phyloP scores from a whole-genome alignment of 2,329 filamentous ascomycete genomes.

The Escovopsis sp. region DNA sequence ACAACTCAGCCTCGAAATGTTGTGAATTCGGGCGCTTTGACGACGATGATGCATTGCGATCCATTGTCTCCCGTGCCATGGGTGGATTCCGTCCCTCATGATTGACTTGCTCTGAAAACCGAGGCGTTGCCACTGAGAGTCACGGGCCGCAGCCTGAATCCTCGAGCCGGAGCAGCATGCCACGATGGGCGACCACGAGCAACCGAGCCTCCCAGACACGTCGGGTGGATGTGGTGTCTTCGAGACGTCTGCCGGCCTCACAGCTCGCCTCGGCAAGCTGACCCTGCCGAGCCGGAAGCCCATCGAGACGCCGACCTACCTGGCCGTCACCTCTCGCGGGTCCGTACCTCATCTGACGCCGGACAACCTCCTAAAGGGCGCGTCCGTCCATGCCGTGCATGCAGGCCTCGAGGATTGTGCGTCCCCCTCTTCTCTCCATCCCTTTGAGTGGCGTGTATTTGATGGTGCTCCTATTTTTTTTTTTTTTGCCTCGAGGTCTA shows the following conservation, averaged over 20 bases:
- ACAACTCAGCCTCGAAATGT: too few relatives aligned
- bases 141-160: too few relatives aligned
- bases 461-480: not conserved
- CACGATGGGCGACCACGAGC: conserved; percentile 16
- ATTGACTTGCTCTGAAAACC: too few relatives aligned
- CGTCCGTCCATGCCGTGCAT: conserved; percentile 55
- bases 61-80: too few relatives aligned
- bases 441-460: not conserved
- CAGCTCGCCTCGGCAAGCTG: conserved; percentile 54
- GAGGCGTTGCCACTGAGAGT: too few relatives aligned
- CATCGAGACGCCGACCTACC: conserved; percentile 72
- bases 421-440: conserved; percentile 16
- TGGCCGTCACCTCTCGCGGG: conserved; percentile 70
- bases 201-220: conserved; percentile 11
- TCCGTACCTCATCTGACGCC: conserved; percentile 78
- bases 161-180: conserved; percentile 3
- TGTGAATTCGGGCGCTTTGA: too few relatives aligned
- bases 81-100: too few relatives aligned
- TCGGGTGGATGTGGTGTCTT: conserved; percentile 22
- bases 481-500: not conserved
- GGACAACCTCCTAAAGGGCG: conserved; percentile 58
- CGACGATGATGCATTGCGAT: too few relatives aligned
- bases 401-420: conserved; percentile 86
- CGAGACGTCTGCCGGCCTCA: conserved; percentile 24
- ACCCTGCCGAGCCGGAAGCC: conserved; percentile 43